These are phyloP conservation scores for Penicillium sp. DNA, from an alignment of 2,329 filamentous ascomycete species.

Conservation along the genomic window DNA sequence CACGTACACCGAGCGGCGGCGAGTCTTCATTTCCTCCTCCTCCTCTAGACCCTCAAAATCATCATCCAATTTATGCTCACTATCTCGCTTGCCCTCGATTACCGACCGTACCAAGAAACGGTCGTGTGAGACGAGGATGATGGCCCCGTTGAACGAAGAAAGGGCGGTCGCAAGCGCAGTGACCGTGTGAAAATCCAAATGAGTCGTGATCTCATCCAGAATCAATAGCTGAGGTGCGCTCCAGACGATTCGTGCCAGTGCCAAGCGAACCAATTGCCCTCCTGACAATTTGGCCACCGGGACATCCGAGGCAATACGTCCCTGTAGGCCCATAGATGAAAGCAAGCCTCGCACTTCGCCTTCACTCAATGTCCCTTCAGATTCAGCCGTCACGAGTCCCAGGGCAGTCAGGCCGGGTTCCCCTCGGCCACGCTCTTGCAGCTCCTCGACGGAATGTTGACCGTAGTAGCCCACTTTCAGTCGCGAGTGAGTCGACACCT, in stretches of 20 bases:
- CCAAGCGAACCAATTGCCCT: slow-evolving; percentile 67
- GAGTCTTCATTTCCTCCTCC: slow-evolving; percentile 32
- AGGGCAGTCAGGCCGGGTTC: slow-evolving; percentile 60
- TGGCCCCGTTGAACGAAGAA: slow-evolving; percentile 64
- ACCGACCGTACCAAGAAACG: slow-evolving; percentile 73
- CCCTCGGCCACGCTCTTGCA: slow-evolving; percentile 55
- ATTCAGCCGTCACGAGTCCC: slow-evolving; percentile 55
- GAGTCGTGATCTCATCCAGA: slow-evolving; percentile 77
- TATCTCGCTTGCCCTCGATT: slow-evolving; percentile 56
- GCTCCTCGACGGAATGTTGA: slow-evolving; percentile 69
- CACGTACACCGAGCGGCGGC: slow-evolving; percentile 57
- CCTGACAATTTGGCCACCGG: slow-evolving; percentile 70
- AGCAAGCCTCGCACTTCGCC: slow-evolving; percentile 64
- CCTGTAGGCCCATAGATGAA: slow-evolving; percentile 64
- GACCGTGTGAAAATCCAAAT: slow-evolving; percentile 78
- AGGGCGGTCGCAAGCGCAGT: slow-evolving; percentile 65
- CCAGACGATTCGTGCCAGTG: slow-evolving; percentile 66
- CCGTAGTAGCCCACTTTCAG: slow-evolving; percentile 71
- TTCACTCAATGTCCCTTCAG: slow-evolving; percentile 54
- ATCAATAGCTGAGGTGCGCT: slow-evolving; percentile 66
- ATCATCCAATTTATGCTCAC: slow-evolving; percentile 38
- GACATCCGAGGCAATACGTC: slow-evolving; percentile 67
- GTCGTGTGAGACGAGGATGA: slow-evolving; percentile 76
- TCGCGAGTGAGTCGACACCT: slow-evolving; percentile 62
- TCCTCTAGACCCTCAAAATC: slow-evolving; percentile 48